Base-by-base conservation (phyloP, 139 green algal species). In the Ettlia oleoabundans region DNA sequence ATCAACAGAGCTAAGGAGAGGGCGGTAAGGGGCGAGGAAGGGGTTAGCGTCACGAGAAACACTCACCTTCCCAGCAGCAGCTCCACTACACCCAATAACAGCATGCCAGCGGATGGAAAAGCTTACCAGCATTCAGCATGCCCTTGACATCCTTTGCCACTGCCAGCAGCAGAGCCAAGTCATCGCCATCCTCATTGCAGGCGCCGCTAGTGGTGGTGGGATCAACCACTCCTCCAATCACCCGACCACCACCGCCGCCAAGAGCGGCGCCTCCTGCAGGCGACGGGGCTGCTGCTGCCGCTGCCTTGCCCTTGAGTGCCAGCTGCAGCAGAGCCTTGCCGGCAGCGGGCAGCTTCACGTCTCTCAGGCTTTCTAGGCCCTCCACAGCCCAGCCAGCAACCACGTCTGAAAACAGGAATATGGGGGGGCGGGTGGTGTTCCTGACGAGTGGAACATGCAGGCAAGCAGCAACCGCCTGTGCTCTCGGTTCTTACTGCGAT, bases 241-340 rank as follows among this genome's bases (percentile, higher is more conserved):
- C 21, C 41, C 28, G 26, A 33, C 42, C n/a, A 43, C 3, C 70
- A 15, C 24, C 66, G 9, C 21, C 67, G 4, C 38, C 70, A 32
- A 10, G 13, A 10, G 47, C 47, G 10, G 33, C 26, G 51, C 32
- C 22, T 15, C 72, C 33, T 15, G 73, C 73, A 32, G 19, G 35
- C 35, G 53, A 30, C 6, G 35, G 33, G 18, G 21, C 26, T 0
- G 30, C 52, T 3, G 35, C 66, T 2, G 30, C 32, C 42, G 72
- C 66, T 22, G 30, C 53, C 55, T 26, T 33, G 32, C 51, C 33
- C 2, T 52, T 41, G 68, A 85, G 35, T 24, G 66, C 62, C 42
- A 85, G 68, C 38, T n/a, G 13, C 7, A 85, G 40, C 69, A 85
- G 47, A 10, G 68, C 80, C 43, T 72, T 55, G 24, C 47, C 68